Evolutionary conservation across 257 asterid species (phyloP).

Genomic region (Solanum clarkiae): DNA sequence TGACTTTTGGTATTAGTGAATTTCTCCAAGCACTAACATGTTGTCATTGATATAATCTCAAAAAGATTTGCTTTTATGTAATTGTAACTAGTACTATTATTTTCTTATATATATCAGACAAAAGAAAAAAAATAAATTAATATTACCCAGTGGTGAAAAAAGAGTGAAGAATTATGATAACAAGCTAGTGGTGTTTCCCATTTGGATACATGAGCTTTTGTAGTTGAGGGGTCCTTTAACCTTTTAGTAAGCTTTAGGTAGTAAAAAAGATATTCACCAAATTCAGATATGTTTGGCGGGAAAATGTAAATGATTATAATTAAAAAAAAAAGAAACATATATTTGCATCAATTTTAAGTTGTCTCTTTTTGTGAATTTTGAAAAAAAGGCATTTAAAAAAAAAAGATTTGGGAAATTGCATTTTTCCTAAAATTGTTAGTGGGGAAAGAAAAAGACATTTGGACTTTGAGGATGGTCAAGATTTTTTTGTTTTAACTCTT

Average conservation of each 20-base stretch:
- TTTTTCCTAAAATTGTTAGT: conserved; percentile 9
- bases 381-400: neutral
- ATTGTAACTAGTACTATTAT: neutral
- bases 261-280: neutral
- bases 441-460: conserved; percentile 35
- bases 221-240: neutral
- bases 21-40: neutral
- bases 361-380: neutral
- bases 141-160: neutral
- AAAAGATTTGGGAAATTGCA: conserved; percentile 9
- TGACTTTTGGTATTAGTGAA: neutral
- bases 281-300: neutral
- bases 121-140: neutral
- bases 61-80: neutral
- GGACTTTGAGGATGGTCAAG: conserved; percentile 47
- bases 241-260: neutral
- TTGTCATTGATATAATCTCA: neutral
- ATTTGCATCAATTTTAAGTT: neutral
- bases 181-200: neutral
- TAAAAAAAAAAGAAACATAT: neutral
- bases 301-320: neutral
- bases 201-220: neutral
- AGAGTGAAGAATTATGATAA: neutral
- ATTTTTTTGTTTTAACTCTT: conserved; percentile 13
- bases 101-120: neutral